A percentile compares a stretch with the other conserved stretches of the same genome.
Conservation (phyloP, 2,329 filamentous ascomycete genomes). For the Penicillium paneum region DNA sequence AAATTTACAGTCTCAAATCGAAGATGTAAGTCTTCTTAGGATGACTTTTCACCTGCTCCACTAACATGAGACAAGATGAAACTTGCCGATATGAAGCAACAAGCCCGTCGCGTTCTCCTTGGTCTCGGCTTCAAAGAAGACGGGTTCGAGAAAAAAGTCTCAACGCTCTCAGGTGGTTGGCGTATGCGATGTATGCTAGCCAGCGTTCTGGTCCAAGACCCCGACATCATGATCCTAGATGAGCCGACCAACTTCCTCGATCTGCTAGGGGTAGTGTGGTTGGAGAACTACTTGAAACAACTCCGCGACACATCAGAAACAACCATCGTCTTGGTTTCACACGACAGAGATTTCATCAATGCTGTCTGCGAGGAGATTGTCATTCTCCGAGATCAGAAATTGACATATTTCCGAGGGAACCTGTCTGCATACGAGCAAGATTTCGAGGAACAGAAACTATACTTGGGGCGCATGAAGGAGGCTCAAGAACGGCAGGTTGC, state of each 20-base stretch:
- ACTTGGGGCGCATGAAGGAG: conserved; percentile 72
- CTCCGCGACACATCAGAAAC: conserved; percentile 53
- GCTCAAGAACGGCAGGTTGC: conserved; percentile 76
- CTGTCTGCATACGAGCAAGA: conserved; percentile 69
- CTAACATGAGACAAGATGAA: conserved; percentile 42
- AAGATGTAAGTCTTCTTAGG: conserved; percentile 49
- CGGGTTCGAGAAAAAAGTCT: conserved; percentile 58
- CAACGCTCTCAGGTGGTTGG: conserved; percentile 73
- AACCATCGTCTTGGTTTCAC: conserved; percentile 75
- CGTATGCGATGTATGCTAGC: conserved; percentile 67
- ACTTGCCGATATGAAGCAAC: conserved; percentile 61
- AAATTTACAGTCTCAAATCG: conserved; percentile 65
- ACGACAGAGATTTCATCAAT: conserved; percentile 78
- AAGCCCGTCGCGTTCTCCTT: conserved; percentile 62
- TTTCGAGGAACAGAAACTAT: conserved; percentile 61
- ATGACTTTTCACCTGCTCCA: neutral
- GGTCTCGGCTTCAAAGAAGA: conserved; percentile 70
- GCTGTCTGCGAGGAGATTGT: conserved; percentile 72
- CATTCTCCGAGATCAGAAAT: conserved; percentile 67
- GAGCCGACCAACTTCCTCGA: conserved; percentile 88
- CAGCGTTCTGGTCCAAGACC: conserved; percentile 64
- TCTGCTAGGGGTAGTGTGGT: conserved; percentile 77
- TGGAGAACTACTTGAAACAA: conserved; percentile 67
- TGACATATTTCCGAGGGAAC: conserved; percentile 73
- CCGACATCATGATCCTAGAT: conserved; percentile 76